Percentiles rank a stretch among this genome's conserved stretches.
Conservation (phyloP, 306 rosid species). For the Leucaena leucocephala region DNA sequence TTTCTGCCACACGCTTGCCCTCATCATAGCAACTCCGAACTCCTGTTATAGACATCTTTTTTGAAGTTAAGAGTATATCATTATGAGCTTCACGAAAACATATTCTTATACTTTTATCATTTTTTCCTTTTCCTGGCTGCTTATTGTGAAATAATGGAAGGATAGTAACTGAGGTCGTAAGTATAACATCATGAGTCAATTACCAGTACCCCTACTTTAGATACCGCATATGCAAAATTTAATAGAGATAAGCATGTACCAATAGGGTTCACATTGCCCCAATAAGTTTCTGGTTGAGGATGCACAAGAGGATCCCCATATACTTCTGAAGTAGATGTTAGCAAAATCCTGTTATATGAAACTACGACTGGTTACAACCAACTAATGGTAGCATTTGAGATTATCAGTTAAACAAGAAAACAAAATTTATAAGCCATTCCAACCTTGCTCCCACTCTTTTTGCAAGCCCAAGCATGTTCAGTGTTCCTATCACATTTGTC, state of each 20-base stretch:
- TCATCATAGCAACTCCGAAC: slow-evolving; percentile 84
- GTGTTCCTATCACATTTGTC: slow-evolving; percentile 75
- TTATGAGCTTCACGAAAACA: neutral
- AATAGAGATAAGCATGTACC: slow-evolving; percentile 41
- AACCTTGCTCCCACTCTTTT: slow-evolving; percentile 81
- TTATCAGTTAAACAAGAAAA: neutral
- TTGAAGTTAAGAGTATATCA: neutral
- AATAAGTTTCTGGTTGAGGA: slow-evolving; percentile 70
- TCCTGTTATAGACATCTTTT: slow-evolving; percentile 41
- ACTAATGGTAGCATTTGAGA: neutral
- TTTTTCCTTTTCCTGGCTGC: neutral
- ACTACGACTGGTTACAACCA: slow-evolving; percentile 12
- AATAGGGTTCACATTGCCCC: slow-evolving; percentile 82
- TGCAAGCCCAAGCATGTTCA: slow-evolving; percentile 81
- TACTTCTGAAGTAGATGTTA: slow-evolving; percentile 78
- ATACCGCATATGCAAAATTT: neutral
- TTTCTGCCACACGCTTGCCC: slow-evolving; percentile 81
- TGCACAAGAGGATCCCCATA: slow-evolving; percentile 79
- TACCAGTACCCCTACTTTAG: neutral
- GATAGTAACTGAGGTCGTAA: neutral
- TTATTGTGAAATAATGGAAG: slow-evolving; percentile 2
- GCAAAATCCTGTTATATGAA: slow-evolving; percentile 56
- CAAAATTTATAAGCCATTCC: neutral
- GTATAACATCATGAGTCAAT: neutral
- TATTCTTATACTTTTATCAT: neutral